Percentiles rank a stretch among this genome's conserved stretches.
Conservation (phyloP, 805 yeast genomes). For the Cyberlindnera mycetangii region DNA sequence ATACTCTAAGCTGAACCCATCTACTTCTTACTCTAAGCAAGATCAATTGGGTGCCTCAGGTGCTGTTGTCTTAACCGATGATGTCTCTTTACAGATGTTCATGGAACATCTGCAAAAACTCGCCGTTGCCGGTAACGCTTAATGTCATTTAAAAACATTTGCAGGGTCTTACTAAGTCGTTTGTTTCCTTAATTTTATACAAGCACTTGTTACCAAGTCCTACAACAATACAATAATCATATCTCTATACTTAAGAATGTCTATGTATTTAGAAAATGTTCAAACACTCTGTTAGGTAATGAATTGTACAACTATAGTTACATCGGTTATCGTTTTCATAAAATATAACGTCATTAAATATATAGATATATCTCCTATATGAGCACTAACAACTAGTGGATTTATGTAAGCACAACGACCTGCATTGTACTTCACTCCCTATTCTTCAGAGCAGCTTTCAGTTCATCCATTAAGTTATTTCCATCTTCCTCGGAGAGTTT, state of each 20-base stretch:
- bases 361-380: too few species aligned
- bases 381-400: too few species aligned
- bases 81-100: slow-evolving; percentile 30
- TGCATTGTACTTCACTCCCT: slow-evolving; percentile 10
- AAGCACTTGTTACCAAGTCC: too few species aligned
- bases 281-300: too few species aligned
- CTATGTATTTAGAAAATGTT: too few species aligned
- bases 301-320: too few species aligned
- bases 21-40: slow-evolving; percentile 48
- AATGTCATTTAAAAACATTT: neutral
- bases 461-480: slow-evolving; percentile 18
- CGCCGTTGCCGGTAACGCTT: slow-evolving; percentile 19
- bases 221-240: too few species aligned
- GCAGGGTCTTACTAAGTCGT: too few species aligned
- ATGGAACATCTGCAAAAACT: slow-evolving; percentile 37
- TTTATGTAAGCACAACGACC: slow-evolving; percentile 1
- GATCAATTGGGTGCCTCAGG: slow-evolving; percentile 36
- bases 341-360: too few species aligned
- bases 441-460: slow-evolving; percentile 13
- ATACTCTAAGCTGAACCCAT: slow-evolving; percentile 67
- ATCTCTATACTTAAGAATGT: too few species aligned
- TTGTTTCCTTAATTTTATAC: too few species aligned
- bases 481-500: slow-evolving; percentile 12
- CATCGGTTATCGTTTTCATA: too few species aligned
- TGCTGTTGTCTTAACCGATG: slow-evolving; percentile 51